phyloP scores from a whole-genome alignment of 129 eudicot genomes.

The Pseudognaphalium luteoalbum region DNA sequence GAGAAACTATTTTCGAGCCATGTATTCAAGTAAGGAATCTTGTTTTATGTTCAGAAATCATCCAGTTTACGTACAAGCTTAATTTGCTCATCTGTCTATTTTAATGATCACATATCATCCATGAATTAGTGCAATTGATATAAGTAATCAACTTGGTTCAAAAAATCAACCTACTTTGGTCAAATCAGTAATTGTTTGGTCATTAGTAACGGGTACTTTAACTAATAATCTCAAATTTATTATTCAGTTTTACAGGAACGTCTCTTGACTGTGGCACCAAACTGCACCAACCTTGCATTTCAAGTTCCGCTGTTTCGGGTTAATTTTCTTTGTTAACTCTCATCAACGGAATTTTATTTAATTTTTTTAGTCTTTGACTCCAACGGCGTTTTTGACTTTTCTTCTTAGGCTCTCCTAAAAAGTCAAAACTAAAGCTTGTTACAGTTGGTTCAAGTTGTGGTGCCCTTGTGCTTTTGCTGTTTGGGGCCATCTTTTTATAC shows the following conservation, averaged over 20 bases:
- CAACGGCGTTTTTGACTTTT: neutral
- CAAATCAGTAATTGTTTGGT: neutral
- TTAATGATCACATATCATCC: neutral
- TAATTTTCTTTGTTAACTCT: constrained; percentile 3
- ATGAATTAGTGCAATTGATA: neutral
- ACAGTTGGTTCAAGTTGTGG: constrained; percentile 58
- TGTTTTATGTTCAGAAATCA: constrained; percentile 8
- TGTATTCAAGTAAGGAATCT: constrained; percentile 59
- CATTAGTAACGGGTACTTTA: neutral
- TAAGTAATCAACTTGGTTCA: neutral
- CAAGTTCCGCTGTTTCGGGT: constrained; percentile 68
- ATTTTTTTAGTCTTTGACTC: neutral
- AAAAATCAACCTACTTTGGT: neutral
- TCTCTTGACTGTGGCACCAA: constrained; percentile 70
- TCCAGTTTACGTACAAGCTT: neutral
- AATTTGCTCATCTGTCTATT: neutral
- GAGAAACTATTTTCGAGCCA: constrained; percentile 45
- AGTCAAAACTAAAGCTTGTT: constrained; percentile 56
- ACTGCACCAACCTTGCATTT: constrained; percentile 69
- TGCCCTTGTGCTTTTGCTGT: constrained; percentile 60
- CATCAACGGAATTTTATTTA: neutral
- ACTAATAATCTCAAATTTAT: neutral
- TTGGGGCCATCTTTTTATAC: constrained; percentile 58
- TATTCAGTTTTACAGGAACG: constrained; percentile 78
- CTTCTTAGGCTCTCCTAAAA: constrained; percentile 48